Conservation (phyloP, 2,329 filamentous ascomycete genomes). For the Neonectria sp. region DNA sequence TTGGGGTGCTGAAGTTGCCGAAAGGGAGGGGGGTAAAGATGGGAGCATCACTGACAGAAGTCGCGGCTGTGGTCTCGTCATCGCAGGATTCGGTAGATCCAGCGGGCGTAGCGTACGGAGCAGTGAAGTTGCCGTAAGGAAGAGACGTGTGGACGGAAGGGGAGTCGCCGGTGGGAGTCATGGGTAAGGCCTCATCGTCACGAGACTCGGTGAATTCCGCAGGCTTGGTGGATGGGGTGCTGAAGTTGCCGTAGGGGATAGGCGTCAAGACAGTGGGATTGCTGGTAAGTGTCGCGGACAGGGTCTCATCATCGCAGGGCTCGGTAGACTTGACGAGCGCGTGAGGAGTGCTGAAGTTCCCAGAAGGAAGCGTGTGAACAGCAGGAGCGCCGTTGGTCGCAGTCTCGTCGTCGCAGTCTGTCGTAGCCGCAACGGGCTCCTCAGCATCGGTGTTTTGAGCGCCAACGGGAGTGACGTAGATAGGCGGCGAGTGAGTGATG, state of each 20-base stretch:
- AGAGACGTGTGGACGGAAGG: neutral
- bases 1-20: slow-evolving; percentile 6
- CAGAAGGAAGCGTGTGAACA: slow-evolving; percentile 4
- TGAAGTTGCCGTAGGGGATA: neutral
- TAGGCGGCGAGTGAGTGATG: neutral
- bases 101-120: neutral
- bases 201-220: neutral
- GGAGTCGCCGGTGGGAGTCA: neutral
- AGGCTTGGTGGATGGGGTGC: neutral
- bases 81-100: slow-evolving; percentile 3
- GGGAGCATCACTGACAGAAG: neutral
- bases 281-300: neutral
- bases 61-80: neutral
- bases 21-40: neutral
- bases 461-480: neutral
- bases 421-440: neutral
- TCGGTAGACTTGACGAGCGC: neutral
- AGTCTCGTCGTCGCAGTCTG: slow-evolving; percentile 11
- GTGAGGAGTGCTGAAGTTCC: slow-evolving; percentile 7
- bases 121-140: neutral
- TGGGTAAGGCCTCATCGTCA: neutral
- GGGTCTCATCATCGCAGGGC: neutral
- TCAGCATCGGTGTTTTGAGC: neutral
- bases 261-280: neutral
- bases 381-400: neutral